Conservation (phyloP, 345 rosid genomes). For the Theobroma cacao region DNA sequence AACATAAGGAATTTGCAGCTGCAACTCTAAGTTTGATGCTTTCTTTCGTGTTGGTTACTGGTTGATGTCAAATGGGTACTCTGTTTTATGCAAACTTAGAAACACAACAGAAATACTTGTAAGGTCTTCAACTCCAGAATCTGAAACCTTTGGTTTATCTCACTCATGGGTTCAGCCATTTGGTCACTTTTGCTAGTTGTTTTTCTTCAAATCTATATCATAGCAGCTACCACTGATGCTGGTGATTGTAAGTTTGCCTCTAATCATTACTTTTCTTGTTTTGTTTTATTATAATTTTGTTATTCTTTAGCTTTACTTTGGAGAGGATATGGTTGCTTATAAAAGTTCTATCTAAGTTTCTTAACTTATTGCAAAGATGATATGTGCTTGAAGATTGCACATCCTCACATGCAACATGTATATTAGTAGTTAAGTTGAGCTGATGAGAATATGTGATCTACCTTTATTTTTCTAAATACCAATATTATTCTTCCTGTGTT, state of each 20-base stretch:
- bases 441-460: neutral
- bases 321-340: neutral
- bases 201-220: conserved; percentile 18
- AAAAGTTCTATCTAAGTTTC: neutral
- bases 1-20: neutral
- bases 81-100: conserved; percentile 5
- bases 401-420: neutral
- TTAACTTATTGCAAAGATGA: neutral
- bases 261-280: neutral
- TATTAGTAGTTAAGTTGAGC: neutral
- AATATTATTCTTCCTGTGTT: neutral
- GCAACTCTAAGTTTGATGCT: neutral
- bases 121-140: neutral
- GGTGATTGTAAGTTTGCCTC: conserved; percentile 33
- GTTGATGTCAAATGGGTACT: neutral
- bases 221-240: conserved; percentile 23
- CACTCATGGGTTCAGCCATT: conserved; percentile 36
- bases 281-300: neutral
- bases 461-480: neutral
- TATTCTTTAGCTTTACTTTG: neutral
- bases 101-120: conserved; percentile 2
- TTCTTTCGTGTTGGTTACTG: conserved; percentile 17
- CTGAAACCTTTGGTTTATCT: conserved; percentile 12
- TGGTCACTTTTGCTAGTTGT: conserved; percentile 31
- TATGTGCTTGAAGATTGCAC: neutral